A percentile compares a stretch with the other conserved stretches of the same genome.
Conservation (phyloP, 2,329 filamentous ascomycete species). For the Aureobasidium lini region DNA sequence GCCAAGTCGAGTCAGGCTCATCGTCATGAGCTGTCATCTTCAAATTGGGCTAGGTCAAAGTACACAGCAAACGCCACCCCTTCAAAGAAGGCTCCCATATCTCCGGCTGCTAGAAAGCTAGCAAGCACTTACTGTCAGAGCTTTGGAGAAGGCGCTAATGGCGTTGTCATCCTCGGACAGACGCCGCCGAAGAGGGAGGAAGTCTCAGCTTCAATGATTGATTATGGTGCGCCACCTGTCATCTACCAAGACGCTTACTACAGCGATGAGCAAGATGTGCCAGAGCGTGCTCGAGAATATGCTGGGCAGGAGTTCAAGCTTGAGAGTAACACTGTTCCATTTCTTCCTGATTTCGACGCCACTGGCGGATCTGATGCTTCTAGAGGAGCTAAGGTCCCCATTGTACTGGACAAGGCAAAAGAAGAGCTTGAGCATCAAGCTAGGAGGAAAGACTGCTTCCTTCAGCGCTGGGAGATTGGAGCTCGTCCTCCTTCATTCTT, state of each 20-base stretch:
- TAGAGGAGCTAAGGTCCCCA: conserved; percentile 45
- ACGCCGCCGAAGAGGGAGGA: conserved; percentile 36
- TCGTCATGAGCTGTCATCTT: neutral
- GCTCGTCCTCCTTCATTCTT: conserved; percentile 59
- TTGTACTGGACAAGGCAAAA: conserved; percentile 43
- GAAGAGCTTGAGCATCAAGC: conserved; percentile 45
- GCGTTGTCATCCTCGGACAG: conserved; percentile 29
- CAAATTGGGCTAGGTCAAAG: conserved; percentile 28
- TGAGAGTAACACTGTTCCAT: conserved; percentile 66
- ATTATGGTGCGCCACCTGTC: conserved; percentile 54
- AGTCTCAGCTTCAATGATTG: conserved; percentile 50
- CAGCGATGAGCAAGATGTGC: conserved; percentile 75
- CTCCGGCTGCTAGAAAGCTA: neutral
- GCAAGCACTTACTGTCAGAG: neutral
- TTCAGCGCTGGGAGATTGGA: conserved; percentile 71
- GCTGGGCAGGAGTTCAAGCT: conserved; percentile 79
- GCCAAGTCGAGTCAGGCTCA: conserved; percentile 16
- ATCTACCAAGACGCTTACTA: conserved; percentile 85
- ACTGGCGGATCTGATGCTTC: conserved; percentile 50
- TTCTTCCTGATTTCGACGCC: conserved; percentile 67
- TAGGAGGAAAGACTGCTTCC: conserved; percentile 51
- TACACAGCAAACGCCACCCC: conserved; percentile 19
- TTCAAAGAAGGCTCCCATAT: neutral
- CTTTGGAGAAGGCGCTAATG: neutral
- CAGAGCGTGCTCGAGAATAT: conserved; percentile 69